phyloP scores from a whole-genome alignment of 768 basidiomycete species.

The Kwoniella dejecticola region DNA sequence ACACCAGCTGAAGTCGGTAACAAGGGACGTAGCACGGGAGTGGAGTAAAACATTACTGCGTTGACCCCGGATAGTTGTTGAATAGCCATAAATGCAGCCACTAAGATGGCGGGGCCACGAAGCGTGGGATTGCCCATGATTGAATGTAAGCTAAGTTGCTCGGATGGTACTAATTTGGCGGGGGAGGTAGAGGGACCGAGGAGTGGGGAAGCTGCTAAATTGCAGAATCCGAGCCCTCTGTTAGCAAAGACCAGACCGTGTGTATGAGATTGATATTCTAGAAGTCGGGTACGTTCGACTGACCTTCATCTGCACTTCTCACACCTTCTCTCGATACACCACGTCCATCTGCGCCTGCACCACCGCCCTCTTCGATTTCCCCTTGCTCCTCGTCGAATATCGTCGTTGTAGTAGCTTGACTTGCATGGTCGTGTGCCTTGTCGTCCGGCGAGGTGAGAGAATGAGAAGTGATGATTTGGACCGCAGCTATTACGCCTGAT shows the following conservation, averaged over 20 bases:
- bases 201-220: conserved; percentile 31
- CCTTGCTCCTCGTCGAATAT: conserved; percentile 12
- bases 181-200: conserved; percentile 1
- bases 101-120: conserved; percentile 45
- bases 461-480: conserved; percentile 33
- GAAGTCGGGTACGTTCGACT: neutral
- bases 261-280: too few relatives aligned
- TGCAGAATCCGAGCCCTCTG: neutral
- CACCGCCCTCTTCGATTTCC: conserved; percentile 17
- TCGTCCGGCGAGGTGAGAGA: conserved; percentile 4
- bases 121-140: conserved; percentile 50
- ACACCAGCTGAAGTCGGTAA: conserved; percentile 78
- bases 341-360: too few relatives aligned
- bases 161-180: neutral
- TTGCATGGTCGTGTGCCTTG: neutral
- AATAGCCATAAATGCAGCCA: conserved; percentile 39
- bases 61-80: conserved; percentile 53
- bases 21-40: conserved; percentile 59
- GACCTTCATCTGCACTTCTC: conserved; percentile 16
- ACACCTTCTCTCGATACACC: neutral
- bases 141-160: conserved; percentile 42
- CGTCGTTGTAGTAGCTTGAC: neutral
- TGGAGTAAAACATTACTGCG: conserved; percentile 56
- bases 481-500: conserved; percentile 42
- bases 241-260: too few relatives aligned